phyloP scores from a whole-genome alignment of 345 rosid species.

The Aegle marmelos region DNA sequence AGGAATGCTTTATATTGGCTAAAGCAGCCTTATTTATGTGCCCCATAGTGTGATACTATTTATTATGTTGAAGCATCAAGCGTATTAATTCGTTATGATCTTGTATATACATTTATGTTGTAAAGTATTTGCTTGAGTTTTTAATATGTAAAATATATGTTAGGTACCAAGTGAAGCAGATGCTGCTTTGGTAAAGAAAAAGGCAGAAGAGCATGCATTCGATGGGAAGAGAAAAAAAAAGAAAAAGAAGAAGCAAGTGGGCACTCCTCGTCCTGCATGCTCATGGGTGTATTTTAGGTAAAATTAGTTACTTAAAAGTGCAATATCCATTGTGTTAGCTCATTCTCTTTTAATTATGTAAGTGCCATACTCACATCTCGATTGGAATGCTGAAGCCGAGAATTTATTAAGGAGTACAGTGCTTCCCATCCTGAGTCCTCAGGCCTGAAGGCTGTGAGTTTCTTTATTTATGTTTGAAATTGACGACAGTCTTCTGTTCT shows the following conservation, averaged over 20 bases:
- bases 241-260: conserved; percentile 33
- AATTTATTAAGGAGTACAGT: conserved; percentile 45
- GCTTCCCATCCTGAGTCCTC: conserved; percentile 49
- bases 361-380: conserved; percentile 10
- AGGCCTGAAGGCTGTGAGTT: conserved; percentile 47
- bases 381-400: conserved; percentile 34
- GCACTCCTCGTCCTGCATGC: conserved; percentile 45
- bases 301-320: background rate
- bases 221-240: conserved; percentile 36
- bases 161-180: conserved; percentile 41
- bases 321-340: background rate
- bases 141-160: background rate
- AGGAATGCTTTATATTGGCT: background rate
- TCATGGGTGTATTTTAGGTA: conserved; percentile 55
- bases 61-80: background rate
- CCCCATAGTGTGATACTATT: background rate
- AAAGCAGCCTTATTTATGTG: background rate
- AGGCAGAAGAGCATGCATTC: conserved; percentile 23
- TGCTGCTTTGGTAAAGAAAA: conserved; percentile 12
- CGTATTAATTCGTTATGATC: background rate
- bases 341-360: background rate
- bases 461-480: conserved; percentile 5
- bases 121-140: background rate
- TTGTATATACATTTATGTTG: background rate
- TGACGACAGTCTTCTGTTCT: background rate